These are phyloP conservation scores for Teunomyces gatunensis DNA, from an alignment of 805 yeast genomes.

Conservation along the genomic window DNA sequence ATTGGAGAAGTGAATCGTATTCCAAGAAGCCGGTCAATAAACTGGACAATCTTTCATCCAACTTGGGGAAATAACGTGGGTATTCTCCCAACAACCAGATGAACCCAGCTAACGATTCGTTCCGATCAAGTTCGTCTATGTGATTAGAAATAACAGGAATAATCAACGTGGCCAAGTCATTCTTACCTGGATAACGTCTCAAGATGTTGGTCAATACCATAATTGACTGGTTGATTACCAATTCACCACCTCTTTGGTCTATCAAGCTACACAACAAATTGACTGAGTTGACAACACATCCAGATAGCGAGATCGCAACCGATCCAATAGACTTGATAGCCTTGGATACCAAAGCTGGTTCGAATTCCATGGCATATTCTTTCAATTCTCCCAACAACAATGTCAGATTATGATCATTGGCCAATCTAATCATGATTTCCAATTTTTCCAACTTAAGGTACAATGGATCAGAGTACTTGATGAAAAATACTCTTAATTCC, in stretches of 20 bases:
- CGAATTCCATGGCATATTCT: conserved; percentile 84
- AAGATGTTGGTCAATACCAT: conserved; percentile 62
- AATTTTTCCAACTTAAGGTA: conserved; percentile 75
- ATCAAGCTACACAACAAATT: conserved; percentile 59
- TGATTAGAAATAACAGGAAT: conserved; percentile 53
- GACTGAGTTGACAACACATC: conserved; percentile 53
- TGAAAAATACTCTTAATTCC: conserved; percentile 85
- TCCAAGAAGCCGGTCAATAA: conserved; percentile 55
- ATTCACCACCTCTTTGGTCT: conserved; percentile 60
- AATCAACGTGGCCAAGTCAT: conserved; percentile 47
- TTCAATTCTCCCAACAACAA: conserved; percentile 66
- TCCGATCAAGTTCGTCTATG: conserved; percentile 45
- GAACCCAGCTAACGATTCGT: conserved; percentile 56
- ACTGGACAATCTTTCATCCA: conserved; percentile 44
- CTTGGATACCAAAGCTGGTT: conserved; percentile 68
- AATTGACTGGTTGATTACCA: conserved; percentile 58
- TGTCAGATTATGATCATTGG: conserved; percentile 56
- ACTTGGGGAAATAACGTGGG: conserved; percentile 55
- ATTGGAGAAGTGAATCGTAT: conserved; percentile 60
- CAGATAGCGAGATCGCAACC: conserved; percentile 62
- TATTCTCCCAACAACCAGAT: conserved; percentile 75
- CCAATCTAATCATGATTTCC: conserved; percentile 69
- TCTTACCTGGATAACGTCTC: conserved; percentile 59
- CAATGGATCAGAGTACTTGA: conserved; percentile 81
- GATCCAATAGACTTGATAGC: conserved; percentile 70